Evolutionary conservation across 1,284 basidiomycete species (phyloP), one percentile per base, ranked within the genome.

Genomic region (Fomitiporia mediterranea): DNA sequence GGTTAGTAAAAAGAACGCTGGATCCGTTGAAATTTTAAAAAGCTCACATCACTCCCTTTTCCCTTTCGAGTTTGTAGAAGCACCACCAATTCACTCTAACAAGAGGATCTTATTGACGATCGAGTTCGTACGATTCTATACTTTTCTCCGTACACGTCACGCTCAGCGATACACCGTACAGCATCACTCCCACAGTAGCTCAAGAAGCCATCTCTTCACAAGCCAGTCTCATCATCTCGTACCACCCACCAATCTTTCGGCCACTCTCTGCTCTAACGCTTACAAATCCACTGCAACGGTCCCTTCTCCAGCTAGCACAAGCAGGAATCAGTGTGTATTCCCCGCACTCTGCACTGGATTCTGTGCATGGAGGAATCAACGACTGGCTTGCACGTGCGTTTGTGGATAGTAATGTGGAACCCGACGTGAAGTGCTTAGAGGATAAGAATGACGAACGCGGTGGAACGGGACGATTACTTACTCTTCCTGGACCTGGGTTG

Each of bases 211-310:
- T 93, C 13, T 67, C 76, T 1, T 75, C 80, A 1, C 76, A 80
- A 39, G 79, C 79, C 40, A 81, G 81, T 49, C 80, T 82, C 55
- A 85, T 96, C 53, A 76, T 98, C 25, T 77, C 92, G 15, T 98
- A 98, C 72, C 94, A 96, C 68, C 90, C 93, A 3, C 82, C 91
- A 35, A 91, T 98, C 64, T 98, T 98, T 76, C 79, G 80, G 35
- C 86, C 84, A 2, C 75, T 96, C 58, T 80, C 88, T 53, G 83
- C 89, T 25, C 60, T 98, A 57, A 96, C 91, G 0, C 77, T 94
- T 50, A 68, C 79, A 35, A 87, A 89, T 64, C 82, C 93, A 0
- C 75, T 97, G 11, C 94, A 97, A 72, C 71, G 81, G 0, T 89
- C 85, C 8, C 77, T 98, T 21, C 79, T 98, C 15, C 80, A 78